Evolutionary conservation across 352 stramenopile species (phyloP), one percentile per base, ranked within the genome.

Genomic region (Phytopythium oedochilum): DNA sequence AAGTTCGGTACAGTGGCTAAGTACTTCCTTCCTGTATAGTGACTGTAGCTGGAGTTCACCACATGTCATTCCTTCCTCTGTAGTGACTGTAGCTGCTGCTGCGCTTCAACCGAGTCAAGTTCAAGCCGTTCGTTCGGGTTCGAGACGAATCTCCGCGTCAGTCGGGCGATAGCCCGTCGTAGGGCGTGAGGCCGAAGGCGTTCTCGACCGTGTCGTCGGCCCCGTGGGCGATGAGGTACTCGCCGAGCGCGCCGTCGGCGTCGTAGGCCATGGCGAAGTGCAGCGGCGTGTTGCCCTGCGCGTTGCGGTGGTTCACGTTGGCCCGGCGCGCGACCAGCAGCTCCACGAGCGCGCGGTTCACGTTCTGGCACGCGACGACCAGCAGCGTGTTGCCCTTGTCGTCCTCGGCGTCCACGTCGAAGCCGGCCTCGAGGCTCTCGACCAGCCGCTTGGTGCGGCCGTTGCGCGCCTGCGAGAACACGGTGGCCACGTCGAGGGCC

Each of bases 211-310:
- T 96, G 60, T 98, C 91, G 63, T 98, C 89, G 10, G 94, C 89
- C 40, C 92, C 94, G 54, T 89, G 86, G n/a, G 78, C 74, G 61
- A 98, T 98, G 40, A 98, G 68, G 68, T 89, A 97, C 70, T 98
- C 89, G 53, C 82, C 92, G 7, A 98, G 63, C 34, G 82, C 72
- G 35, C 91, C 92, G 60, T 96, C 83, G 0, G 75, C 42, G 65
- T 98, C 92, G 70, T 97, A 97, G 5, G 86, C 84, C 83, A 98
- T 96, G 6, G 94, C 94, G 59, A 96, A 98, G 61, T 98, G 94
- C 45, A 98, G 70, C 26, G 93, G 68, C 17, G 94, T 98, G 70
- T 98, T 98, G 50, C 94, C 90, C 40, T 92, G 74, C 0, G 75
- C 75, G 67, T 98, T 98, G 47, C 82, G 72, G 70, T 97, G 86